These are phyloP conservation scores for Steccherinum ochraceum DNA, from an alignment of 768 basidiomycete species.

Conservation along the genomic window DNA sequence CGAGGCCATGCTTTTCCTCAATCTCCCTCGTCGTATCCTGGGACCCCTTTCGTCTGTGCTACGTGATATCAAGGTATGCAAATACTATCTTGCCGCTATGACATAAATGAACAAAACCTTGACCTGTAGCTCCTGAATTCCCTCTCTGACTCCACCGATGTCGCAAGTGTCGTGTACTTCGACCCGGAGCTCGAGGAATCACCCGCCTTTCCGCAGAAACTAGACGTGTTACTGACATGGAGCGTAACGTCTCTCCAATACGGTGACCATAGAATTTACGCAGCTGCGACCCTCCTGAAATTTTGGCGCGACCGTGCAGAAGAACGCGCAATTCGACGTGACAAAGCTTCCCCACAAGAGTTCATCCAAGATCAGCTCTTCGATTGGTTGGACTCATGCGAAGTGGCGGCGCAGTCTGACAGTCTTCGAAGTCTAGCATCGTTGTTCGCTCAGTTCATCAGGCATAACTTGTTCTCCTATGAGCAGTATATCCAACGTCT, in stretches of 20 bases:
- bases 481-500: slow-evolving; percentile 70
- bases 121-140: slow-evolving; percentile 62
- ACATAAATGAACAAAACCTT: not conserved
- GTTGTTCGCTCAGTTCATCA: slow-evolving; percentile 67
- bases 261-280: slow-evolving; percentile 76
- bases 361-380: slow-evolving; percentile 73
- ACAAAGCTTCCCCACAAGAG: slow-evolving; percentile 51
- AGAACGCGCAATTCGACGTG: slow-evolving; percentile 57
- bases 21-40: slow-evolving; percentile 54
- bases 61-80: slow-evolving; percentile 39
- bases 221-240: slow-evolving; percentile 76
- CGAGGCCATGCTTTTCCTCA: slow-evolving; percentile 72
- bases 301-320: slow-evolving; percentile 56
- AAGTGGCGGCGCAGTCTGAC: slow-evolving; percentile 47
- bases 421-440: slow-evolving; percentile 59
- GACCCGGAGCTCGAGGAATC: slow-evolving; percentile 32
- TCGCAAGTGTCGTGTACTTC: slow-evolving; percentile 55
- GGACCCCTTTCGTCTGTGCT: slow-evolving; percentile 59
- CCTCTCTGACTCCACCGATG: slow-evolving; percentile 58
- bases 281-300: slow-evolving; percentile 61
- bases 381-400: slow-evolving; percentile 71
- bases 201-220: slow-evolving; percentile 53
- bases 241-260: slow-evolving; percentile 75
- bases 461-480: slow-evolving; percentile 68
- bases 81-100: not conserved